phyloP scores from a whole-genome alignment of 169 alveolate species.

The Plasmodium malariae region DNA sequence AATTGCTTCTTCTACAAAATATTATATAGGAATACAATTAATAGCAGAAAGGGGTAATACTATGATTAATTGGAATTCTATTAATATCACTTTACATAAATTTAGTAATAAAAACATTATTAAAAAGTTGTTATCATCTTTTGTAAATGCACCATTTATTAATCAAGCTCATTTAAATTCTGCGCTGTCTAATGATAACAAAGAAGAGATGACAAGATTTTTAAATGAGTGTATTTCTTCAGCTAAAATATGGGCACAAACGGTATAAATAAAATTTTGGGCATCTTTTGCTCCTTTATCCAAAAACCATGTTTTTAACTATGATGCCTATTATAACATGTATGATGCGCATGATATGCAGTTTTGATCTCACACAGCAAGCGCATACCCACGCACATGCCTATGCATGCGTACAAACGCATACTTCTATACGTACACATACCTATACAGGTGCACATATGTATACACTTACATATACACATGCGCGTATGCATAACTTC shows the following conservation, averaged over 20 bases:
- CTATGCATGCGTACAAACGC: too few species aligned
- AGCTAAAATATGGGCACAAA: slow-evolving; percentile 87
- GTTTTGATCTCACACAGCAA: too few species aligned
- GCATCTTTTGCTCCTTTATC: too few species aligned
- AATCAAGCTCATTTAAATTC: slow-evolving; percentile 74
- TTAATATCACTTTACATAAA: slow-evolving; percentile 80
- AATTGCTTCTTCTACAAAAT: slow-evolving; percentile 82
- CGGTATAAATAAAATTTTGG: too few species aligned
- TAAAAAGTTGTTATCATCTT: slow-evolving; percentile 77
- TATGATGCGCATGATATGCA: too few species aligned
- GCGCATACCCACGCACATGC: too few species aligned
- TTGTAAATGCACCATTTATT: slow-evolving; percentile 82
- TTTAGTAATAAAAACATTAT: slow-evolving; percentile 81
- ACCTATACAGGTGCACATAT: too few species aligned
- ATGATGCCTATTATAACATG: too few species aligned
- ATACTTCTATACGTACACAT: too few species aligned
- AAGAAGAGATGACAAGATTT: slow-evolving; percentile 80
- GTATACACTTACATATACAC: too few species aligned
- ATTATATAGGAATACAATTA: slow-evolving; percentile 84
- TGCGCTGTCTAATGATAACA: slow-evolving; percentile 62
- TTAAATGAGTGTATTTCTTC: slow-evolving; percentile 81
- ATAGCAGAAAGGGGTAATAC: slow-evolving; percentile 83
- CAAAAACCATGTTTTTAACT: too few species aligned
- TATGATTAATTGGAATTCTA: slow-evolving; percentile 81
- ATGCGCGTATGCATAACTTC: too few species aligned